Evolutionary conservation across 768 basidiomycete genomes (phyloP).

Genomic region (Paxillus ammoniavirescens): DNA sequence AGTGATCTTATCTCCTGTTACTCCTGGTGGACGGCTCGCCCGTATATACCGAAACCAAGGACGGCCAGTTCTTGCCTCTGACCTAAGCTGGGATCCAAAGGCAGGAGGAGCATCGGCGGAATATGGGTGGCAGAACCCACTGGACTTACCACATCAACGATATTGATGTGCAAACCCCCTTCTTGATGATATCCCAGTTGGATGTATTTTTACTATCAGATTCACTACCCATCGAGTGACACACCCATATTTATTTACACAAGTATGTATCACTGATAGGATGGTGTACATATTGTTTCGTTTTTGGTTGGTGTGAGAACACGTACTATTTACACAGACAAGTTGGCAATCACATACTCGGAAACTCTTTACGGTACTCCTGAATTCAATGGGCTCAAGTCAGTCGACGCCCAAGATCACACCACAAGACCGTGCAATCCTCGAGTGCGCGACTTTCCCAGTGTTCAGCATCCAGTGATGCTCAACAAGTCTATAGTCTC

Average conservation of each 20-base stretch:
- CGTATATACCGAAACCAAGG: not conserved
- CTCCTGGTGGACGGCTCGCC: not conserved
- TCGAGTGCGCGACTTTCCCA: constrained; percentile 68
- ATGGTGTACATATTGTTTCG: not conserved
- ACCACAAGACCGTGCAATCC: constrained; percentile 87
- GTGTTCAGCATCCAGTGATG: constrained; percentile 14
- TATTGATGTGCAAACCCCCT: not conserved
- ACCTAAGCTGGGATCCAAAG: not conserved
- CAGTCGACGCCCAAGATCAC: constrained; percentile 89
- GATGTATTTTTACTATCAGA: too few relatives aligned
- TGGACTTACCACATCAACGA: not conserved
- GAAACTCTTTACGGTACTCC: not conserved
- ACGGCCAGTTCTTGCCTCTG: not conserved
- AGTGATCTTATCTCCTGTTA: not conserved
- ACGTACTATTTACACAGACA: not conserved
- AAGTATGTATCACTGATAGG: not conserved
- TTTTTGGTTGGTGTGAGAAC: not conserved
- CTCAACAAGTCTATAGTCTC: constrained; percentile 52
- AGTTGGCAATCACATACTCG: too few relatives aligned
- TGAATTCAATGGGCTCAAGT: constrained; percentile 59
- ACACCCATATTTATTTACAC: not conserved
- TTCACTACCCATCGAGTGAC: too few relatives aligned
- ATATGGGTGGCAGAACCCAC: not conserved
- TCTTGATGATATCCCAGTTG: too few relatives aligned
- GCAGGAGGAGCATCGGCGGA: not conserved